Percentiles rank a stretch among this genome's conserved stretches.
phyloP scores from a whole-genome alignment of 352 stramenopile genomes.

The Pythium utonaiense region DNA sequence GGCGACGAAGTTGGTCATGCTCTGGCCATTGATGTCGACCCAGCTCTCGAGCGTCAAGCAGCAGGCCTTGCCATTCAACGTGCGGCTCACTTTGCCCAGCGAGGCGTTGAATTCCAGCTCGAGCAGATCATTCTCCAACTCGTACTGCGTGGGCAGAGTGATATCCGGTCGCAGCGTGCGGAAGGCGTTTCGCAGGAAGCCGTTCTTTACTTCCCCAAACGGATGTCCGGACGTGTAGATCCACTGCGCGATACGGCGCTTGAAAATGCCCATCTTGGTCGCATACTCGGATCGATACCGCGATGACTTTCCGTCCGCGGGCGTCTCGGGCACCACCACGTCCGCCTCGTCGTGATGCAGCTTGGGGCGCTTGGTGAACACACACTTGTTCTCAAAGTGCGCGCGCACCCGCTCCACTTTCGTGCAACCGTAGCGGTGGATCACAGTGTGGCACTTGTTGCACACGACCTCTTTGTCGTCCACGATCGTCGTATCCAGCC shows the following conservation, averaged over 20 bases:
- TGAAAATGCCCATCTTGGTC: slow-evolving; percentile 55
- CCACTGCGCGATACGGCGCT: slow-evolving; percentile 62
- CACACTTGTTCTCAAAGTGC: slow-evolving; percentile 65
- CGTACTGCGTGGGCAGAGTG: slow-evolving; percentile 39
- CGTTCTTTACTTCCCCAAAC: slow-evolving; percentile 44
- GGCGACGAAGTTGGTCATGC: slow-evolving; percentile 43
- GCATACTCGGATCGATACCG: slow-evolving; percentile 27
- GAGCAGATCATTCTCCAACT: slow-evolving; percentile 64
- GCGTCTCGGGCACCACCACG: slow-evolving; percentile 6
- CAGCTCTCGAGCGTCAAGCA: slow-evolving; percentile 60
- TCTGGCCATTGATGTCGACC: slow-evolving; percentile 35
- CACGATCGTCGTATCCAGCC: slow-evolving; percentile 52
- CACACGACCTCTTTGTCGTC: slow-evolving; percentile 61
- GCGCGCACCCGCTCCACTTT: slow-evolving; percentile 71
- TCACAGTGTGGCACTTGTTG: slow-evolving; percentile 60
- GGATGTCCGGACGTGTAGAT: slow-evolving; percentile 54
- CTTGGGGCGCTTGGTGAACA: slow-evolving; percentile 26
- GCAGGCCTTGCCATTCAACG: slow-evolving; percentile 44
- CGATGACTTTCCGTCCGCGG: slow-evolving; percentile 16
- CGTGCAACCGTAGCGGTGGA: slow-evolving; percentile 61
- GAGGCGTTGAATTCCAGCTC: slow-evolving; percentile 48
- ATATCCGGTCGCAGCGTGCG: slow-evolving; percentile 37
- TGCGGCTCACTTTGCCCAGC: slow-evolving; percentile 37
- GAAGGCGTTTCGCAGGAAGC: slow-evolving; percentile 42
- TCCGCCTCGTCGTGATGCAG: slow-evolving; percentile 11